These are phyloP conservation scores for Picochlorum sp. DNA, from an alignment of 139 green algal species.

Conservation along the genomic window DNA sequence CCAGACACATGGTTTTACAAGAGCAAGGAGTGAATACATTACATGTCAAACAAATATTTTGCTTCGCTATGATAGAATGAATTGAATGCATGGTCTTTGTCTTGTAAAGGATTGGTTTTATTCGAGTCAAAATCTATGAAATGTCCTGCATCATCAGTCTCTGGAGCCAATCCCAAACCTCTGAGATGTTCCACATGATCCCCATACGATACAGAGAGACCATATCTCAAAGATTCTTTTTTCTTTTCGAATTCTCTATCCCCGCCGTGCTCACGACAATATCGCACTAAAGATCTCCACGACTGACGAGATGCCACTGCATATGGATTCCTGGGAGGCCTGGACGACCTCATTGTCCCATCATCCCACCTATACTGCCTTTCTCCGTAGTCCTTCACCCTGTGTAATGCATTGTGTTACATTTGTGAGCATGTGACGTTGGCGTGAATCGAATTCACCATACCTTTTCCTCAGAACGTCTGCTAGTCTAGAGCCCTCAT, in stretches of 20 bases:
- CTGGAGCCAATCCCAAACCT: constrained; percentile 5
- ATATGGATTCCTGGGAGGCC: constrained; percentile 18
- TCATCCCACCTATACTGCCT: constrained; percentile 25
- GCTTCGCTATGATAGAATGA: constrained; percentile 20
- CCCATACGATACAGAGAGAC: constrained; percentile 2
- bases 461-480: no score
- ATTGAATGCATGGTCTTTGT: constrained; percentile 25
- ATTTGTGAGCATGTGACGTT: no score
- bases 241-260: constrained; percentile 18
- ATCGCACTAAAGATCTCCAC: constrained; percentile 21
- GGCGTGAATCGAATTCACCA: no score
- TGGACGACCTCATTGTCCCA: constrained; percentile 16
- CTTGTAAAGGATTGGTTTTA: constrained; percentile 9
- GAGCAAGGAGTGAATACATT: no score
- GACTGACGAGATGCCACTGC: constrained; percentile 17
- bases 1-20: no score
- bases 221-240: constrained; percentile 16
- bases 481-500: no score
- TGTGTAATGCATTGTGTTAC: neutral
- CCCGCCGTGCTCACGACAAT: constrained; percentile 24
- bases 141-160: constrained; percentile 3
- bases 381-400: constrained; percentile 21
- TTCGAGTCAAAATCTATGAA: neutral
- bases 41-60: constrained; percentile 8
- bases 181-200: constrained; percentile 13